These are phyloP conservation scores for Quercus phellos DNA, from an alignment of 331 rosid species.

Conservation along the genomic window DNA sequence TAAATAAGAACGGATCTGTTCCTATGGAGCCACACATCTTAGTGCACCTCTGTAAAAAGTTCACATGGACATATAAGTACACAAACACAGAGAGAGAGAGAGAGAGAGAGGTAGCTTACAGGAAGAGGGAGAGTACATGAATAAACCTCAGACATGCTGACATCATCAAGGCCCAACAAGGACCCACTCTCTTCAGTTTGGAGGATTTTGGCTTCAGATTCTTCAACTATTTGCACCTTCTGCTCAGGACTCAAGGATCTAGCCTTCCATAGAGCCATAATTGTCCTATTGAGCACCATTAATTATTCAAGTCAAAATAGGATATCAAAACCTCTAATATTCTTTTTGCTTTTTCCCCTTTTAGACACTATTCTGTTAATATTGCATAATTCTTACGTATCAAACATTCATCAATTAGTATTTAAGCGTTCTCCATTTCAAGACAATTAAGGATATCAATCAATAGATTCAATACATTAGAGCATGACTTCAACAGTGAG, in stretches of 20 bases:
- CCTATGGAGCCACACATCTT: too few species aligned
- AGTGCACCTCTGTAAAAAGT: neutral
- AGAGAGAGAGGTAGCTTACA: slow-evolving; percentile 55
- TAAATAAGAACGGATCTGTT: too few species aligned
- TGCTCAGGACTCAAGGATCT: slow-evolving; percentile 84
- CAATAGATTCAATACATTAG: neutral
- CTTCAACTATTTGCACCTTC: slow-evolving; percentile 78
- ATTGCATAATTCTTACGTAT: neutral
- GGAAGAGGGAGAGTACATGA: slow-evolving; percentile 53
- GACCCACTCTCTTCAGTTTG: slow-evolving; percentile 66
- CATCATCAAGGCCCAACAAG: slow-evolving; percentile 64
- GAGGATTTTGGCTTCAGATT: slow-evolving; percentile 56
- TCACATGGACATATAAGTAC: neutral
- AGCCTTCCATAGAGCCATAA: slow-evolving; percentile 97
- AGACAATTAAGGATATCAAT: neutral
- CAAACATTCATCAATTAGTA: neutral
- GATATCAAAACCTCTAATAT: neutral
- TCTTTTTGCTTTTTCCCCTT: neutral
- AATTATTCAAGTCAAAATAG: slow-evolving; percentile 9
- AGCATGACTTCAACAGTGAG: neutral
- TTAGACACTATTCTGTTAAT: neutral
- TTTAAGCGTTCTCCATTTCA: neutral
- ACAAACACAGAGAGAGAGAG: neutral
- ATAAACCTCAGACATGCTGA: slow-evolving; percentile 76
- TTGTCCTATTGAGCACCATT: slow-evolving; percentile 55